A percentile compares a stretch with the other conserved stretches of the same genome.
Evolutionary conservation across 345 rosid species (phyloP).

Genomic region (Citrus australasica): DNA sequence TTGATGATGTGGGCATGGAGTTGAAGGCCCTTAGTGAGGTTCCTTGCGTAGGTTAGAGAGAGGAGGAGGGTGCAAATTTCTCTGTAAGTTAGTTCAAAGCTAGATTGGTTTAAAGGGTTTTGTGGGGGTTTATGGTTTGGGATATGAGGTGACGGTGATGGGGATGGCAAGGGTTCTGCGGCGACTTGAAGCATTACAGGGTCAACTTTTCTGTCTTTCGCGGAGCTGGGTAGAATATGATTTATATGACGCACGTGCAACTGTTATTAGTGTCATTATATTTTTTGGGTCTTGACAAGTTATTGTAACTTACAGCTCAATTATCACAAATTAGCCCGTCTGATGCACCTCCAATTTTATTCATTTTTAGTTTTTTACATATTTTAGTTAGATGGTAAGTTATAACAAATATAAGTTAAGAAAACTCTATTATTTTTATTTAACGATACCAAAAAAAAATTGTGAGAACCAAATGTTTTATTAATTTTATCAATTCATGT

Average conservation of each 20-base stretch:
- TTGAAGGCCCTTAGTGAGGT: slow-evolving; percentile 59
- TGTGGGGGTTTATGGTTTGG: slow-evolving; percentile 3
- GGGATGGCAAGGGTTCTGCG: background rate
- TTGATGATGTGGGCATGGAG: slow-evolving; percentile 74
- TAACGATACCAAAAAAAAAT: too few relatives aligned
- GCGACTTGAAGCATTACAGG: slow-evolving; percentile 13
- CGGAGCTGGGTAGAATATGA: background rate
- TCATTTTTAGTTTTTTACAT: too few relatives aligned
- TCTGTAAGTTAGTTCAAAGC: slow-evolving; percentile 43
- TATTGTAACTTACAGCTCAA: too few relatives aligned
- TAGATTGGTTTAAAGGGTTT: slow-evolving; percentile 16
- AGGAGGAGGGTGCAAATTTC: slow-evolving; percentile 54
- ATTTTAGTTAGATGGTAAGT: too few relatives aligned
- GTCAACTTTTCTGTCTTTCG: background rate
- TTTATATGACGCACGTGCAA: too few relatives aligned
- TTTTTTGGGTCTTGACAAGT: too few relatives aligned
- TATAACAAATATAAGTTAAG: too few relatives aligned
- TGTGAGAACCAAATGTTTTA: too few relatives aligned
- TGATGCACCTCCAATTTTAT: too few relatives aligned
- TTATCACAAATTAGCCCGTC: accelerated
- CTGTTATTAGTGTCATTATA: too few relatives aligned
- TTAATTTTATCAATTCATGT: too few relatives aligned
- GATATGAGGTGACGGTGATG: background rate
- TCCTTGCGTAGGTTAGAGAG: slow-evolving; percentile 48
- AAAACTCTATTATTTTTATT: too few relatives aligned